Evolutionary conservation across 2,329 filamentous ascomycete species (phyloP).

Genomic region (Apiospora phragmitis): DNA sequence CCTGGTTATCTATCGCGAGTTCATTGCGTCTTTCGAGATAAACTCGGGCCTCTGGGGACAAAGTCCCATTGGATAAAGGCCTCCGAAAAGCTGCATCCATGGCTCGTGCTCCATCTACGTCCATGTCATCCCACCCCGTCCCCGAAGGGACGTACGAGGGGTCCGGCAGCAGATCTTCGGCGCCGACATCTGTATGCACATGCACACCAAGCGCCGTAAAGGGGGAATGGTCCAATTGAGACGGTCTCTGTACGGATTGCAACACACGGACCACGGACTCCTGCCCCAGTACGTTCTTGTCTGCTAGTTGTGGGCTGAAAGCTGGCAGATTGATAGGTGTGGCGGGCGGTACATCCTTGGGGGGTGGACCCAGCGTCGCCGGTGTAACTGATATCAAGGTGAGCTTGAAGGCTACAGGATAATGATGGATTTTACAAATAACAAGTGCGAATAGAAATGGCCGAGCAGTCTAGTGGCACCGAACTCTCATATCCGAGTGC

Average conservation of each 20-base stretch:
- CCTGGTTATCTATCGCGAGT: constrained; percentile 55
- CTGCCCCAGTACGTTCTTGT: constrained; percentile 16
- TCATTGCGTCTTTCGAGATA: constrained; percentile 61
- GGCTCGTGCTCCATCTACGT: constrained; percentile 49
- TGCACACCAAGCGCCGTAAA: constrained; percentile 60
- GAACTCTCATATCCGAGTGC: not conserved
- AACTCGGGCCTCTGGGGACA: constrained; percentile 57
- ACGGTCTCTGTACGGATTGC: constrained; percentile 54
- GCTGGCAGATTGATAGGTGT: constrained; percentile 55
- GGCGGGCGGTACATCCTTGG: constrained; percentile 54
- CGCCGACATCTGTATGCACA: constrained; percentile 50
- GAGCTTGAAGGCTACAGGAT: not conserved
- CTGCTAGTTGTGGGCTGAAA: constrained; percentile 33
- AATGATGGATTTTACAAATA: not conserved
- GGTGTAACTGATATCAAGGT: constrained; percentile 23
- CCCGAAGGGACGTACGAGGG: constrained; percentile 54
- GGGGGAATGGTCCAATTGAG: constrained; percentile 48
- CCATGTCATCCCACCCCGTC: constrained; percentile 49
- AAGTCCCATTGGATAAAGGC: constrained; percentile 52
- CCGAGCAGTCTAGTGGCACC: not conserved
- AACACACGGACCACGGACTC: constrained; percentile 50
- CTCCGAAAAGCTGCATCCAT: constrained; percentile 49
- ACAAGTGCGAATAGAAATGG: not conserved
- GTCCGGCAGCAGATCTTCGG: constrained; percentile 55
- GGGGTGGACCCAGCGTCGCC: constrained; percentile 29